These are phyloP conservation scores for Fistulifera pelliculosa DNA, from an alignment of 108 stramenopile genomes.

Conservation along the genomic window DNA sequence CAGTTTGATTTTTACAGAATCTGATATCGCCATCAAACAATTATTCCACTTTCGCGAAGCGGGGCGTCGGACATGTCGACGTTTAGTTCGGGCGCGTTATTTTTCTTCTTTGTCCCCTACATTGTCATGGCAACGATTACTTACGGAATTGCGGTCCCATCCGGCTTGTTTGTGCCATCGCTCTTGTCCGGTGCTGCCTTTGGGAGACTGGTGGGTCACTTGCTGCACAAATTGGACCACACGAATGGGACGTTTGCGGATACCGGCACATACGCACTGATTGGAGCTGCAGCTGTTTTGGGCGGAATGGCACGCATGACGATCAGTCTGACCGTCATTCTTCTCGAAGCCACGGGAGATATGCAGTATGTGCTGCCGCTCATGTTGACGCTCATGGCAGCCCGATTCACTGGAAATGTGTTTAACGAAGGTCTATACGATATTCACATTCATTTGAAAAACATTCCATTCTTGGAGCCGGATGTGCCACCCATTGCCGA, in stretches of 20 bases:
- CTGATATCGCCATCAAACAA: constrained; percentile 94
- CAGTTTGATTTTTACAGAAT: constrained; percentile 86
- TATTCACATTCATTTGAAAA: constrained; percentile 83
- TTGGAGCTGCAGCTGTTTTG: constrained; percentile 91
- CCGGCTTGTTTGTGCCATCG: constrained; percentile 86
- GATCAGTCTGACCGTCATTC: constrained; percentile 93
- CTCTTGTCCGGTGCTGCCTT: constrained; percentile 82
- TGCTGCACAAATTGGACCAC: constrained; percentile 93
- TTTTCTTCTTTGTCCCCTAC: constrained; percentile 92
- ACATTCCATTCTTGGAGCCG: constrained; percentile 89
- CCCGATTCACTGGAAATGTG: constrained; percentile 93
- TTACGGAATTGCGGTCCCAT: constrained; percentile 91
- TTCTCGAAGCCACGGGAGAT: constrained; percentile 96
- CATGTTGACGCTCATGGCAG: constrained; percentile 96
- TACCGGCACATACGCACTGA: constrained; percentile 93
- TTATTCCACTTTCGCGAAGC: constrained; percentile 93
- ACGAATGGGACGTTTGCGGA: constrained; percentile 94
- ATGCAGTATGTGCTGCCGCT: constrained; percentile 98
- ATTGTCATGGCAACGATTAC: constrained; percentile 74
- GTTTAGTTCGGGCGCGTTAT: constrained; percentile 88
- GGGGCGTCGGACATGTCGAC: constrained; percentile 77
- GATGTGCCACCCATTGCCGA: constrained; percentile 83
- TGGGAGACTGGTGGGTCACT: constrained; percentile 91
- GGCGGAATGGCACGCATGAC: constrained; percentile 99
- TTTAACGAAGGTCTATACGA: constrained; percentile 98